Evolutionary conservation across 495 filamentous ascomycete species (phyloP), one percentile per base, ranked within the genome.

Genomic region (Letharia lupina): DNA sequence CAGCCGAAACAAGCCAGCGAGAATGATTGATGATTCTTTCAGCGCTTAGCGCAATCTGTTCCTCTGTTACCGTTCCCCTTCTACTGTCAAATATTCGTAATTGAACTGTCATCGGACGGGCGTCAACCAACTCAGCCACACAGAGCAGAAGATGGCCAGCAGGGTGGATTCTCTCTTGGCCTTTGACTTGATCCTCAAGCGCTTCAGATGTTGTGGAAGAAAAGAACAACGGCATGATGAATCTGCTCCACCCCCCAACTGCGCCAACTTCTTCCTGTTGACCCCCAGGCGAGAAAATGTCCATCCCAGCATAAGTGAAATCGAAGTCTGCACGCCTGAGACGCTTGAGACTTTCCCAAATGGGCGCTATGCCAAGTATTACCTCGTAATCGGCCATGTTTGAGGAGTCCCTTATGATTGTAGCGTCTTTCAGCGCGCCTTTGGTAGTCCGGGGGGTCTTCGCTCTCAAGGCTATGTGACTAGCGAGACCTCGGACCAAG

Each of bases 271-370:
- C 16, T 56, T 20, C 1, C 31, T 35, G 13, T 33, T 2, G 1
- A 57, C 33, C 52, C 1, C 28, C 31, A 4, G 54, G 33, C 33
- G 33, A 1, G 15, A 37, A 37, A 1, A 57, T 0, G 4, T 57
- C 54, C 8, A 35, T 3, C 10, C 54, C 54, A 57, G 54, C 54
- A 37, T 57, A 54, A 33, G 50, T 54, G 50, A 54, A 54, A 9
- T 54, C 50, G 13, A 7, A 4, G 12, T 15, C 23, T 33, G 50
- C 2, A 4, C 23, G 23, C 50, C 50, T 12, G 4, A 54, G 50
- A 39, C 54, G 54, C 54, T 48, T 65, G 62, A 8, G 9, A 20
- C 18, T 23, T 39, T 33, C 47, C 52, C 65, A 61, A 35, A 39
- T 28, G 5, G 50, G 12, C 4, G 42, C 18, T n/a, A 47, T 59